Percentiles rank a stretch among this genome's conserved stretches.
phyloP scores from a whole-genome alignment of 169 alveolate species.

The Babesia caballi region DNA sequence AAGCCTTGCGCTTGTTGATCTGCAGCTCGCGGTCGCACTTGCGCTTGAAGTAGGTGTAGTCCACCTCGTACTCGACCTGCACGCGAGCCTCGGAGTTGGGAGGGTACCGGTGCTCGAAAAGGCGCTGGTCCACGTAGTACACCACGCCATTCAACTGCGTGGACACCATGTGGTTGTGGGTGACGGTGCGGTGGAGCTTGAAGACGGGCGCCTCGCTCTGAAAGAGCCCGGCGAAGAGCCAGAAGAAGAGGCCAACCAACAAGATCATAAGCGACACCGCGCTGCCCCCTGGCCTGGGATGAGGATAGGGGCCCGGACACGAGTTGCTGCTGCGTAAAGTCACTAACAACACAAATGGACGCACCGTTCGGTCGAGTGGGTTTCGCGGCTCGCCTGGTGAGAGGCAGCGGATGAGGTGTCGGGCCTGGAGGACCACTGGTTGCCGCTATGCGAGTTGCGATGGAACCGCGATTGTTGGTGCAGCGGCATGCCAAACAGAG shows the following conservation, averaged over 20 bases:
- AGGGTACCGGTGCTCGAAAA: conserved; percentile 46
- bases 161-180: conserved; percentile 21
- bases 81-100: conserved; percentile 33
- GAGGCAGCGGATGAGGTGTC: too few relatives aligned
- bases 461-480: background rate
- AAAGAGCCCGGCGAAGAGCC: background rate
- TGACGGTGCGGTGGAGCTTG: conserved; percentile 11
- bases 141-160: conserved; percentile 57
- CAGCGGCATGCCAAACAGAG: conserved; percentile 40
- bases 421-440: too few relatives aligned
- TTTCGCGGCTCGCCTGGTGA: too few relatives aligned
- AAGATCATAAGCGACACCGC: background rate
- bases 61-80: conserved; percentile 59
- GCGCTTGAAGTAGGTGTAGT: conserved; percentile 45
- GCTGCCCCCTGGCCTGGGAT: background rate
- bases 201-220: conserved; percentile 12
- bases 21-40: conserved; percentile 27
- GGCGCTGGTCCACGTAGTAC: conserved; percentile 46
- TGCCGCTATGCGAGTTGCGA: too few relatives aligned
- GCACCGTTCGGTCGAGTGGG: too few relatives aligned
- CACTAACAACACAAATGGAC: too few relatives aligned
- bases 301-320: too few relatives aligned
- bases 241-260: background rate
- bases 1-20: conserved; percentile 21
- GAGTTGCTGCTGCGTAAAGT: too few relatives aligned